Evolutionary conservation across 225 moss, liverwort and hornwort species (phyloP).

Genomic region (Sphagnum contortum): DNA sequence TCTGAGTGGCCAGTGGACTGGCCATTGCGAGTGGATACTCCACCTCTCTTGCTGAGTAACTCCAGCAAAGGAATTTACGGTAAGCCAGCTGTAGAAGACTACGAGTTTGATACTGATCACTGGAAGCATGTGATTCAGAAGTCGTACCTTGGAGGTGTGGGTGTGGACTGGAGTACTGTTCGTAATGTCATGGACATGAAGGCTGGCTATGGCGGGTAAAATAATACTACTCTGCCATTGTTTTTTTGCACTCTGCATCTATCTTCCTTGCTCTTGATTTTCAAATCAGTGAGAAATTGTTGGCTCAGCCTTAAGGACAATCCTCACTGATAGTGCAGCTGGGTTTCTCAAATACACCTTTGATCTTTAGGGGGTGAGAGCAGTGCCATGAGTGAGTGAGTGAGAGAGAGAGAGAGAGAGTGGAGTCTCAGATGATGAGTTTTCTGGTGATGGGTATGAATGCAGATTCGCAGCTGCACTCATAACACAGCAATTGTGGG

Average conservation of each 20-base stretch:
- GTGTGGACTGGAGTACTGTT: constrained; percentile 42
- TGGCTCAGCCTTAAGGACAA: too few species aligned
- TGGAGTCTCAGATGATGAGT: too few species aligned
- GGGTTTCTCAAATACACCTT: too few species aligned
- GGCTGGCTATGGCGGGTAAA: constrained; percentile 62
- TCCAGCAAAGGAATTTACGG: constrained; percentile 66
- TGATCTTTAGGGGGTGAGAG: too few species aligned
- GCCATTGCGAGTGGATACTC: constrained; percentile 46
- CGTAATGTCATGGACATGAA: constrained; percentile 55
- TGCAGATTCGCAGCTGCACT: constrained; percentile 50
- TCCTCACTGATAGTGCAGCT: too few species aligned
- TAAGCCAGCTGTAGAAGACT: constrained; percentile 51
- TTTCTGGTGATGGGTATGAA: too few species aligned
- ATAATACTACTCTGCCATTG: background rate
- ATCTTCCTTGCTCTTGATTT: too few species aligned
- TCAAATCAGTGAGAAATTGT: too few species aligned
- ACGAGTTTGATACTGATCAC: constrained; percentile 38
- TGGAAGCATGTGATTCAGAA: constrained; percentile 62
- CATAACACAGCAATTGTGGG: constrained; percentile 30
- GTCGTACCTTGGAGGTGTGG: constrained; percentile 63
- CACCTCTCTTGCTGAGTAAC: constrained; percentile 61
- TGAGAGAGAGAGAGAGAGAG: too few species aligned
- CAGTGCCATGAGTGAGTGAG: too few species aligned
- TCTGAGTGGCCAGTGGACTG: constrained; percentile 60
- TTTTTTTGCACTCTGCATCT: too few species aligned